A percentile compares a stretch with the other conserved stretches of the same genome.
Evolutionary conservation across 495 filamentous ascomycete genomes (phyloP).

Genomic region (Evansstolkia leycettana): DNA sequence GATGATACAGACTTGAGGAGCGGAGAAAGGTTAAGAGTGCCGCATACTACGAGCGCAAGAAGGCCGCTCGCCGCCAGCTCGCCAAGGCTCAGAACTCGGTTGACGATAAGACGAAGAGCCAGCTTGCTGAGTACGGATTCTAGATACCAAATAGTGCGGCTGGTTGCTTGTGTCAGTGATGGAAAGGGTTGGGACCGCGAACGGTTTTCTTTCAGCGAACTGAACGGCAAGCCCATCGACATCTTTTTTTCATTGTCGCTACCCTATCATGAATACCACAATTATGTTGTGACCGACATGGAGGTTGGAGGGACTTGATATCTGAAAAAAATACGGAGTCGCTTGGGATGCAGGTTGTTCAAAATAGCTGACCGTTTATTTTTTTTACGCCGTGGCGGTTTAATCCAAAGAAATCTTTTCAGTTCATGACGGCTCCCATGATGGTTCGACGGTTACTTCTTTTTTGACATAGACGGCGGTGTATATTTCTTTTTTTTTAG

Average conservation of each 20-base stretch:
- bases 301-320: constrained; percentile 14
- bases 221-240: constrained; percentile 32
- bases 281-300: constrained; percentile 28
- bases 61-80: constrained; percentile 78
- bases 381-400: constrained; percentile 37
- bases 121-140: constrained; percentile 61
- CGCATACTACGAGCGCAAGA: constrained; percentile 99
- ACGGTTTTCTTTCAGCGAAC: constrained; percentile 35
- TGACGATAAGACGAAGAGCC: constrained; percentile 58
- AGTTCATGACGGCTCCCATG: constrained; percentile 28
- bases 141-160: constrained; percentile 43
- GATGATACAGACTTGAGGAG: constrained; percentile 75
- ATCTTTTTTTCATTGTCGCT: constrained; percentile 14
- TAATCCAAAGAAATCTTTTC: constrained; percentile 35
- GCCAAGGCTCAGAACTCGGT: constrained; percentile 86
- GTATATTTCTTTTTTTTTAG: no score
- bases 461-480: neutral
- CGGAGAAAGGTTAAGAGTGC: constrained; percentile 96
- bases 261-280: constrained; percentile 18
- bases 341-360: constrained; percentile 32
- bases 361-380: constrained; percentile 35
- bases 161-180: constrained; percentile 36
- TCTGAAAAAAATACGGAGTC: constrained; percentile 23
- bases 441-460: constrained; percentile 8
- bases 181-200: constrained; percentile 32